phyloP scores from a whole-genome alignment of 1,284 basidiomycete species.

The Termitomyces sp. region DNA sequence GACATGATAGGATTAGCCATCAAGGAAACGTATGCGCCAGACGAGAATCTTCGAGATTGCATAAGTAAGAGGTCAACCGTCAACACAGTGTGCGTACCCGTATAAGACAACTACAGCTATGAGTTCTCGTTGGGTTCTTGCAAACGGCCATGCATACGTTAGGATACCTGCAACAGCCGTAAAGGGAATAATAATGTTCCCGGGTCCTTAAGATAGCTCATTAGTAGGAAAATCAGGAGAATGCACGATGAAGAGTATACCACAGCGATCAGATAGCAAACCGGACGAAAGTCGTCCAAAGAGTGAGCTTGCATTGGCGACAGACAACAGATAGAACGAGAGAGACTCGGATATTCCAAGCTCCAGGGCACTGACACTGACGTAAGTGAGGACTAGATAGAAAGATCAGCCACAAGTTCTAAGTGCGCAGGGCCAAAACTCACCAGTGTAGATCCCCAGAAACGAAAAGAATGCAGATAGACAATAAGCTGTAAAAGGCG shows the following conservation, averaged over 20 bases:
- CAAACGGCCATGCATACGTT: constrained; percentile 58
- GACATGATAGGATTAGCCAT: constrained; percentile 50
- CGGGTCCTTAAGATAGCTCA: constrained; percentile 31
- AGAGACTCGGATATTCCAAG: constrained; percentile 35
- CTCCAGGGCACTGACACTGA: constrained; percentile 34
- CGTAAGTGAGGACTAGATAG: constrained; percentile 37
- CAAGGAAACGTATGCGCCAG: constrained; percentile 54
- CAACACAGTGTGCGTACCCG: constrained; percentile 32
- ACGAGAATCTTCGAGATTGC: constrained; percentile 24
- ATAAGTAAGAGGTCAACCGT: background rate
- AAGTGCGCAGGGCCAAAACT: constrained; percentile 8
- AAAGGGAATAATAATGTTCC: constrained; percentile 54
- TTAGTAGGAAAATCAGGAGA: background rate
- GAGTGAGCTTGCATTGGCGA: constrained; percentile 40
- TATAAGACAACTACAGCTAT: constrained; percentile 46
- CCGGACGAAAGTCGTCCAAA: constrained; percentile 39
- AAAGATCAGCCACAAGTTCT: background rate
- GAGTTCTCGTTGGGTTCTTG: constrained; percentile 32
- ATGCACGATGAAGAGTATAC: constrained; percentile 17
- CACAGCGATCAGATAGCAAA: constrained; percentile 32
- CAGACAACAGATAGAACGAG: constrained; percentile 43
- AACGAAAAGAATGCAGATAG: constrained; percentile 40
- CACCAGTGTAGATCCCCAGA: constrained; percentile 56
- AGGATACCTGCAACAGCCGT: constrained; percentile 43
- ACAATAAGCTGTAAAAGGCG: constrained; percentile 36